phyloP scores from a whole-genome alignment of 257 asterid species.

The Cynanchum wilfordii region DNA sequence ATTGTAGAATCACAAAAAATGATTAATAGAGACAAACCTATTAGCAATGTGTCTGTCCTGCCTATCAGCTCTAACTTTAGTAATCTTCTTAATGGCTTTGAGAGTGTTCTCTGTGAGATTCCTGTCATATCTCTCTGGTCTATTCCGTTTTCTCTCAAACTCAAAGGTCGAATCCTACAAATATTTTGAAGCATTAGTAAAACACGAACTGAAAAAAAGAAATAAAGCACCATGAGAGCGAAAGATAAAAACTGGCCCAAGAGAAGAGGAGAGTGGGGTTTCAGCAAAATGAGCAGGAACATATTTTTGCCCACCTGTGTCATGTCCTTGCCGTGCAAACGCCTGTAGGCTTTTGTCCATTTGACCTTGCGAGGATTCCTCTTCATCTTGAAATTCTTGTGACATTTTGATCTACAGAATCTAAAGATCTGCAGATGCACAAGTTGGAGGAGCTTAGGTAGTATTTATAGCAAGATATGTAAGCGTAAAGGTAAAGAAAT shows the following conservation, averaged over 20 bases:
- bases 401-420: slow-evolving; percentile 87
- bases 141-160: slow-evolving; percentile 81
- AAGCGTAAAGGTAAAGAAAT: background rate
- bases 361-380: slow-evolving; percentile 88
- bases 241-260: background rate
- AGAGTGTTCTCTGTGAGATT: slow-evolving; percentile 59
- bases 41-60: slow-evolving; percentile 45
- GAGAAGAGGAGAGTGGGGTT: background rate
- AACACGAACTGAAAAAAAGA: background rate
- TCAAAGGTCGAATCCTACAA: slow-evolving; percentile 87
- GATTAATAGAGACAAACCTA: slow-evolving; percentile 35
- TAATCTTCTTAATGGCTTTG: slow-evolving; percentile 74
- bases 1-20: background rate
- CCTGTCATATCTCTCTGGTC: slow-evolving; percentile 87
- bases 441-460: background rate
- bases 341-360: slow-evolving; percentile 92
- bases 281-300: background rate
- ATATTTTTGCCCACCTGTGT: slow-evolving; percentile 53
- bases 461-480: background rate
- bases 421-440: slow-evolving; percentile 61
- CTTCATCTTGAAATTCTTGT: slow-evolving; percentile 94
- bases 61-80: slow-evolving; percentile 67
- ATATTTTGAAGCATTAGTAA: slow-evolving; percentile 8
- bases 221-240: background rate
- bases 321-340: slow-evolving; percentile 89